These are phyloP conservation scores for Phlebiopsis gigantea DNA, from an alignment of 768 basidiomycete genomes.

Conservation along the genomic window DNA sequence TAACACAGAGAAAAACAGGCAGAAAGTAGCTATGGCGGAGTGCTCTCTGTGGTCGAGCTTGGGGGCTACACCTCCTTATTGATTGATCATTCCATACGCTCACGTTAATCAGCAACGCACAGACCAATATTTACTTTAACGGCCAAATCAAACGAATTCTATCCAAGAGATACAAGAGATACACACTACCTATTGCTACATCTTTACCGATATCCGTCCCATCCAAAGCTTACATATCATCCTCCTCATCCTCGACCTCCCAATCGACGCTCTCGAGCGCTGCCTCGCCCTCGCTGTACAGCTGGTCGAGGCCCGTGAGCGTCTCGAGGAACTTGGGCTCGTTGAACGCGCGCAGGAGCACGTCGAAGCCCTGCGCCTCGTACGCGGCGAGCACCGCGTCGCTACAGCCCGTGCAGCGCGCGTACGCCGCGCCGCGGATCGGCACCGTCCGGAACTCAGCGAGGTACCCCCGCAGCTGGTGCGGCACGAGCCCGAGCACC, in stretches of 20 bases:
- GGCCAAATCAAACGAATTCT: too few species aligned
- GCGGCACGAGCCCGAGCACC: constrained; percentile 85
- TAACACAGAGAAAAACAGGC: too few species aligned
- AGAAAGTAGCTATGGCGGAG: too few species aligned
- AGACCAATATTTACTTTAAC: too few species aligned
- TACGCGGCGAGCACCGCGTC: constrained; percentile 79
- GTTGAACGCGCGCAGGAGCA: constrained; percentile 80
- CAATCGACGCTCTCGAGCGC: constrained; percentile 44
- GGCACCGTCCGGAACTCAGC: constrained; percentile 81
- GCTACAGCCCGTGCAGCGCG: constrained; percentile 87
- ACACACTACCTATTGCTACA: too few species aligned
- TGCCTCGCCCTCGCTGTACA: constrained; percentile 48
- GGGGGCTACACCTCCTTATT: too few species aligned
- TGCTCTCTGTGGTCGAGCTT: too few species aligned
- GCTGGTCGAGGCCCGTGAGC: constrained; percentile 50
- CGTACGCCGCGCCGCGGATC: constrained; percentile 83
- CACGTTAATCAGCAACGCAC: too few species aligned
- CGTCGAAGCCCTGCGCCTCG: constrained; percentile 69
- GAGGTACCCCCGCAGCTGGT: constrained; percentile 89
- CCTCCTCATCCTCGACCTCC: constrained; percentile 38
- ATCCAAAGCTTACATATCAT: constrained; percentile 8
- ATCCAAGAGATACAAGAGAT: too few species aligned
- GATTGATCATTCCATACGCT: too few species aligned
- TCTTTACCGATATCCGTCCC: too few species aligned
- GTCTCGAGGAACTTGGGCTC: constrained; percentile 63